Evolutionary conservation across 2,329 filamentous ascomycete genomes (phyloP), one percentile per base, ranked within the genome.

Genomic region (Diaporthe aspalathi): DNA sequence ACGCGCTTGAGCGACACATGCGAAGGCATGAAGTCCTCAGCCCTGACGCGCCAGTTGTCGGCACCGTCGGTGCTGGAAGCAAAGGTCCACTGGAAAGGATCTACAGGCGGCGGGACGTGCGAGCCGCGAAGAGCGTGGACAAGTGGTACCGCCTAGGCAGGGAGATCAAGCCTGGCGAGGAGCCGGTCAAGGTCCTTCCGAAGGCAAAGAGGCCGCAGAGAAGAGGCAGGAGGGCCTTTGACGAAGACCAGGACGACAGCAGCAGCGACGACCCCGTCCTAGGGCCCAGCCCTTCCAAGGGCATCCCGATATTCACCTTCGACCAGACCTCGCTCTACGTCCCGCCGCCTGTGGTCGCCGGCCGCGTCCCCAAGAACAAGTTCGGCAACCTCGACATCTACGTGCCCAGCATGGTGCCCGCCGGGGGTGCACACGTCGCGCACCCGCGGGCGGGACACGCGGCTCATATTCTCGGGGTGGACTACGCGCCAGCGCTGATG

Each of bases 361-460:
- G 94, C 0, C 85, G 86, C 16, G 88, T 98, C 1, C 95, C 96
- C 0, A 95, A 94, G 82, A 99, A 99, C 78, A 91, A 92, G 22
- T 99, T 94, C 80, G 94, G 94, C 14, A 99, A 99, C 78, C 91
- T 98, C 72, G 96, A 98, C 77, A 88, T 97, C 49, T 98, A 95
- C 79, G 94, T 97, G 14, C 91, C 94, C 0, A 94, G 90, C 73
- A 98, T 99, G 96, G 86, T 98, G 0, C 96, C 96, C 0, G 82
- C 83, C 50, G 95, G 96, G 0, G 95, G 93, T 1, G 87, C 90
- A 2, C 94, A 98, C 79, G 84, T 98, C 29, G 88, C 62, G 7
- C 82, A 86, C 71, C 82, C 87, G 57, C 77, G 91, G 65, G 92
- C 93, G 1, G 84, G 88, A 1, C 88, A 88, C 65, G 95, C 95